Evolutionary conservation across 495 filamentous ascomycete species (phyloP).

Genomic region (Polyplosphaeria fusca): DNA sequence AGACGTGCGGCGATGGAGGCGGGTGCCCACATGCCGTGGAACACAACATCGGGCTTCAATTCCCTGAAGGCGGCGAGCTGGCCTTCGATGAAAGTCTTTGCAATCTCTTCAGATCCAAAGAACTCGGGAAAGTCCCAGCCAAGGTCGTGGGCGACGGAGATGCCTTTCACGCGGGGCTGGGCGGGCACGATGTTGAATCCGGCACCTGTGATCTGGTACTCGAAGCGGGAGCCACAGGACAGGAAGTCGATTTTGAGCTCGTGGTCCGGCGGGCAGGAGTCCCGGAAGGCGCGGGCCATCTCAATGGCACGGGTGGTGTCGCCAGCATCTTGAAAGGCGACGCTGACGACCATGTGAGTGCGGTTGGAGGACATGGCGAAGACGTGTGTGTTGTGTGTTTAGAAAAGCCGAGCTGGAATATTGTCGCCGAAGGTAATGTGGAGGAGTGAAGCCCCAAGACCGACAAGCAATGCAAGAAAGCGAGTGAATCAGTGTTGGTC

Average conservation of each 20-base stretch:
- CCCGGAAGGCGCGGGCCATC: constrained; percentile 16
- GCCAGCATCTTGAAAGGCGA: constrained; percentile 24
- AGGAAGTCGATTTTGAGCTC: constrained; percentile 22
- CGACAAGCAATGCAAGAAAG: too few relatives aligned
- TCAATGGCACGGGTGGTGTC: constrained; percentile 27
- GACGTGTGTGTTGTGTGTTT: neutral
- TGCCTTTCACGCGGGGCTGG: constrained; percentile 20
- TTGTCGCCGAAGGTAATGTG: too few relatives aligned
- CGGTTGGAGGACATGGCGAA: constrained; percentile 9
- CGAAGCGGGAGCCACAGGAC: constrained; percentile 18
- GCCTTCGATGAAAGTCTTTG: constrained; percentile 23
- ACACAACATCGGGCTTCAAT: constrained; percentile 20
- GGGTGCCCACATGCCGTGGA: constrained; percentile 32
- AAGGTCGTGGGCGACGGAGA: constrained; percentile 21
- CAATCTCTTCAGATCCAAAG: constrained; percentile 27
- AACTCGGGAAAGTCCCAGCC: constrained; percentile 29
- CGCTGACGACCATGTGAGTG: constrained; percentile 19
- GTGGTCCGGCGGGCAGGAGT: constrained; percentile 12
- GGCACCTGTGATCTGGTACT: constrained; percentile 20
- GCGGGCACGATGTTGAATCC: constrained; percentile 18
- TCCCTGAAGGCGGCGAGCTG: constrained; percentile 16
- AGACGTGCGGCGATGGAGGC: constrained; percentile 18
- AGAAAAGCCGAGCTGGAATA: too few relatives aligned
- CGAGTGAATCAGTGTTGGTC: too few relatives aligned
- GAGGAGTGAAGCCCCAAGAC: too few relatives aligned